Conservation (phyloP, 129 eudicot species). For the Lonicera japonica region DNA sequence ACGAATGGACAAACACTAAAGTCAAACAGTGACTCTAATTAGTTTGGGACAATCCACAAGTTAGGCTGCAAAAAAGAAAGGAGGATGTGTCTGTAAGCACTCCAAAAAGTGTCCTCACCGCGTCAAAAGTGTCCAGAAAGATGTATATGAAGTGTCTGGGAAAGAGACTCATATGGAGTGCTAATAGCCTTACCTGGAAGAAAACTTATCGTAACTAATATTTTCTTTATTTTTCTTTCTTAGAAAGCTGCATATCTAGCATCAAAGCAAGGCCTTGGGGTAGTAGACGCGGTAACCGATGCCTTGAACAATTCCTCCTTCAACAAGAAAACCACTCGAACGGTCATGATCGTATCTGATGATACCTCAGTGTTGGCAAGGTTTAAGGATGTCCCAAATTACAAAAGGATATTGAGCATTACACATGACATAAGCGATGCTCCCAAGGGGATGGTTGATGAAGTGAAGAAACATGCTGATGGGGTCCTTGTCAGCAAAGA, state of each 20-base stretch:
- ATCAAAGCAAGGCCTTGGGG: slow-evolving; percentile 60
- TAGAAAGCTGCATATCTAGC: slow-evolving; percentile 85
- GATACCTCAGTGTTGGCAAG: slow-evolving; percentile 65
- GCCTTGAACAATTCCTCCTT: slow-evolving; percentile 61
- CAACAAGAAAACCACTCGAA: slow-evolving; percentile 48
- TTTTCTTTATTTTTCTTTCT: not conserved
- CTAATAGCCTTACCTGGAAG: no score
- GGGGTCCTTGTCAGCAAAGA: slow-evolving; percentile 44
- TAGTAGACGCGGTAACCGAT: slow-evolving; percentile 28
- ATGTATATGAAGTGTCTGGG: no score
- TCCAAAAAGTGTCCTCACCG: no score
- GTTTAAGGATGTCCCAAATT: slow-evolving; percentile 46
- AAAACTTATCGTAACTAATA: no score
- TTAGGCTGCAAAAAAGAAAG: no score
- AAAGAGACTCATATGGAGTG: no score
- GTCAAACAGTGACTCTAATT: not conserved
- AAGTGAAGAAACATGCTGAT: slow-evolving; percentile 73
- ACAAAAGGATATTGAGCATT: slow-evolving; percentile 46
- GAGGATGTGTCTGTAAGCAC: no score
- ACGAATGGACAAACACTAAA: not conserved
- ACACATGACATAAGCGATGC: slow-evolving; percentile 36
- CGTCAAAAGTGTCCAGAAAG: no score
- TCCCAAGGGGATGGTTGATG: slow-evolving; percentile 30
- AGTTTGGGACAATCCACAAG: not conserved
- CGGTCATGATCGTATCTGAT: slow-evolving; percentile 67